Conservation (phyloP, 371 early-diverging fungal genomes). For the Dichotomocladium elegans region DNA sequence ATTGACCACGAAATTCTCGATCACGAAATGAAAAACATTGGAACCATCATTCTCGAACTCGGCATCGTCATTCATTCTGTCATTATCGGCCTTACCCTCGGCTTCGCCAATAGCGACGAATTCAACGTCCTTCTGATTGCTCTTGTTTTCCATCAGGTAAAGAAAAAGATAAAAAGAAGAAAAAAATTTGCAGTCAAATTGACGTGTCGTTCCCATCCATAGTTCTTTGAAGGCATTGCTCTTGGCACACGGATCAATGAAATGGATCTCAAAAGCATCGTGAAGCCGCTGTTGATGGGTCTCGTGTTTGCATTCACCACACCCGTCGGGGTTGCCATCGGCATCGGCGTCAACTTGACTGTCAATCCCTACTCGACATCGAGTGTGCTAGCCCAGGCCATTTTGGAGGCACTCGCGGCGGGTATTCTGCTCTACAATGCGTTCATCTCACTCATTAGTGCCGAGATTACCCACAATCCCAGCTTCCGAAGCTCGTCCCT, state of each 20-base stretch:
- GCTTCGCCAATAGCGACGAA: slow-evolving; percentile 57
- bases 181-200: no score
- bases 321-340: slow-evolving; percentile 59
- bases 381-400: slow-evolving; percentile 35
- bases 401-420: slow-evolving; percentile 46
- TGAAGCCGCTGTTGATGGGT: slow-evolving; percentile 32
- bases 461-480: slow-evolving; percentile 24
- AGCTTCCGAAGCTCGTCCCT: slow-evolving; percentile 6
- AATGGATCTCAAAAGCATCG: slow-evolving; percentile 23
- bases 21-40: slow-evolving; percentile 36
- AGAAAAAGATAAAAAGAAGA: no score
- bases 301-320: slow-evolving; percentile 53
- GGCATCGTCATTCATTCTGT: slow-evolving; percentile 87
- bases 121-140: slow-evolving; percentile 76
- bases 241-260: slow-evolving; percentile 50
- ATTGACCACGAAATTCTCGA: background rate
- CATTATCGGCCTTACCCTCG: slow-evolving; percentile 81
- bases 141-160: slow-evolving; percentile 83
- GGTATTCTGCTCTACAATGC: slow-evolving; percentile 53
- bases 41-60: slow-evolving; percentile 69
- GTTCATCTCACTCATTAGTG: slow-evolving; percentile 33
- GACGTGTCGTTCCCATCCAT: background rate
- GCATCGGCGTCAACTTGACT: slow-evolving; percentile 44
- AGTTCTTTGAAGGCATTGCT: slow-evolving; percentile 58
- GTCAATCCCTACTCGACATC: slow-evolving; percentile 46